Conservation (phyloP, 768 basidiomycete species). For the Omphalotus guepiniiformis region DNA sequence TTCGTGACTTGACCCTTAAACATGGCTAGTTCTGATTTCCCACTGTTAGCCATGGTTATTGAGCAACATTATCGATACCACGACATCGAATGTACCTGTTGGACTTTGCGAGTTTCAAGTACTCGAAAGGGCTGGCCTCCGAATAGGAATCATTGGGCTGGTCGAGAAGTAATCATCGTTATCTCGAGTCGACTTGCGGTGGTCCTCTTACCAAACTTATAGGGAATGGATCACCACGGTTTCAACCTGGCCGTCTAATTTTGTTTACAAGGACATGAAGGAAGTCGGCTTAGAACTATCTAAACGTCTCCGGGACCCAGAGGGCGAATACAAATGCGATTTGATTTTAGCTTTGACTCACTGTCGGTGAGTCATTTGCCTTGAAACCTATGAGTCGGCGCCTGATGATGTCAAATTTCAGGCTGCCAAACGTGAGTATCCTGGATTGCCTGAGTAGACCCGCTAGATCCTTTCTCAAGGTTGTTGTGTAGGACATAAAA, state of each 20-base stretch:
- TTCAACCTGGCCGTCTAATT: conserved; percentile 79
- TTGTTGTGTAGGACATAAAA: conserved; percentile 51
- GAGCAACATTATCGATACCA: conserved; percentile 77
- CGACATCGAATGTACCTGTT: conserved; percentile 60
- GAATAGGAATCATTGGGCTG: conserved; percentile 79
- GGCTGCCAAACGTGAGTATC: conserved; percentile 44
- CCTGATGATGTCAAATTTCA: conserved; percentile 12
- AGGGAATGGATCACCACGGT: conserved; percentile 92
- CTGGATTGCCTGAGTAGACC: neutral
- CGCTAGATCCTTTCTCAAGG: neutral
- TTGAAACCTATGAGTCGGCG: neutral
- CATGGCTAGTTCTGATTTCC: neutral
- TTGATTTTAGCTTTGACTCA: conserved; percentile 86
- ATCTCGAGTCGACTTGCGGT: neutral
- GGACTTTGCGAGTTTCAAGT: conserved; percentile 58
- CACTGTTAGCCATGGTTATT: conserved; percentile 74
- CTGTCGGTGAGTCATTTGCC: conserved; percentile 45
- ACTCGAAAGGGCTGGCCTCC: conserved; percentile 64
- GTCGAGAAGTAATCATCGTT: conserved; percentile 67
- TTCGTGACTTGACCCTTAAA: conserved; percentile 27
- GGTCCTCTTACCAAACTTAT: neutral
- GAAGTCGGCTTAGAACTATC: conserved; percentile 73
- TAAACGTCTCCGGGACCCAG: conserved; percentile 62
- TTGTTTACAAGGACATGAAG: conserved; percentile 72
- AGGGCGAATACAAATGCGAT: conserved; percentile 68